Evolutionary conservation across 2,329 filamentous ascomycete species (phyloP).

Genomic region (Fusarium sp.): DNA sequence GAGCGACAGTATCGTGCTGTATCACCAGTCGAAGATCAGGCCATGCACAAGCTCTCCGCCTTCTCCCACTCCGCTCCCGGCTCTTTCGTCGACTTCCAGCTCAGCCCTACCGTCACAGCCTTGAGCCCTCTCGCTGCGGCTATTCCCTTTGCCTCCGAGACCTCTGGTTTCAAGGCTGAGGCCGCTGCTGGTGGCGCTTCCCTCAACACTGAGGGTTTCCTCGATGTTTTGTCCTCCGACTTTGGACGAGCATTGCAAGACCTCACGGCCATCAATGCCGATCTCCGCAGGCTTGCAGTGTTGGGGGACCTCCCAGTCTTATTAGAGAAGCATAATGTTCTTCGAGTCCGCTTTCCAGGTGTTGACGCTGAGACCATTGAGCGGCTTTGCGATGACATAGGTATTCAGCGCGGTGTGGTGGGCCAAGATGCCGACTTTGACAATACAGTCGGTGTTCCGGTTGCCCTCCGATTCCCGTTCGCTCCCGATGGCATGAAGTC

Average conservation of each 20-base stretch:
- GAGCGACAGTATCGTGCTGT: slow-evolving; percentile 83
- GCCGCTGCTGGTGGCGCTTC: slow-evolving; percentile 61
- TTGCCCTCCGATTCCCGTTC: slow-evolving; percentile 87
- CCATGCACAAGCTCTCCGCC: slow-evolving; percentile 71
- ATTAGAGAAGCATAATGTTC: slow-evolving; percentile 70
- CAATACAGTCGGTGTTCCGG: slow-evolving; percentile 69
- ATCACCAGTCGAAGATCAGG: slow-evolving; percentile 77
- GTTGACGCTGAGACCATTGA: slow-evolving; percentile 87
- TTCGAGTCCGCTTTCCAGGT: slow-evolving; percentile 90
- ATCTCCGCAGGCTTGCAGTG: slow-evolving; percentile 78
- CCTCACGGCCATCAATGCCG: slow-evolving; percentile 79
- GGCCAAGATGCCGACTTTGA: slow-evolving; percentile 81
- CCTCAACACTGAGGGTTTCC: slow-evolving; percentile 82
- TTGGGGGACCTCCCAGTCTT: slow-evolving; percentile 86
- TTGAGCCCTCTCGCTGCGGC: slow-evolving; percentile 74
- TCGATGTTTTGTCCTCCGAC: slow-evolving; percentile 86
- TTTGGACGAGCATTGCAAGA: slow-evolving; percentile 89
- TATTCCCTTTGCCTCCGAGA: slow-evolving; percentile 56
- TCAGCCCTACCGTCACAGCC: slow-evolving; percentile 90
- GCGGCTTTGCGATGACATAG: slow-evolving; percentile 84
- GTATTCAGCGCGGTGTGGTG: slow-evolving; percentile 81
- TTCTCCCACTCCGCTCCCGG: slow-evolving; percentile 70
- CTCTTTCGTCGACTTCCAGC: slow-evolving; percentile 86
- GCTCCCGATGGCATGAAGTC: slow-evolving; percentile 65
- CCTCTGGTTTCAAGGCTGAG: slow-evolving; percentile 55